phyloP scores from a whole-genome alignment of 208 protist species.

The Leishmania tarentolae region DNA sequence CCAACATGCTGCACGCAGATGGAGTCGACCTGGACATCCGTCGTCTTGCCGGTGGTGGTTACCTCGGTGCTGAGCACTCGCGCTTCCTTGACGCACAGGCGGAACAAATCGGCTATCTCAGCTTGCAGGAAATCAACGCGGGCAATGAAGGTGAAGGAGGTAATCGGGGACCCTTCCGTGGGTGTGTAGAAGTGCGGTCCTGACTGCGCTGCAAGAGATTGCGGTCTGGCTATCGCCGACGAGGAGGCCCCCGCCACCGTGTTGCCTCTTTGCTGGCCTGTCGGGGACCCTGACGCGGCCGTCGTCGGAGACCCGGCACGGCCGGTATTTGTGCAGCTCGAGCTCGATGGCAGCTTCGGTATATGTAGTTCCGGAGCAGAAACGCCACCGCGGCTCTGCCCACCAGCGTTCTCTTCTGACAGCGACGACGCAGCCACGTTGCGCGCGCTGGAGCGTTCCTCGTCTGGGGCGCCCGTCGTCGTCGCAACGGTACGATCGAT shows the following conservation, averaged over 20 bases:
- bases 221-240: background rate
- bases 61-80: conserved; percentile 23
- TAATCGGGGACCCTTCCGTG: background rate
- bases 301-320: background rate
- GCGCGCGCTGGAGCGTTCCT: background rate
- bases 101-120: conserved; percentile 45
- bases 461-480: background rate
- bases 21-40: conserved; percentile 14
- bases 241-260: background rate
- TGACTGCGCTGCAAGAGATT: background rate
- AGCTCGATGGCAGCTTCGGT: background rate
- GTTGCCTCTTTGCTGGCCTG: background rate
- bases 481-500: background rate
- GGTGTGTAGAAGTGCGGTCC: conserved; percentile 1
- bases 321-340: background rate
- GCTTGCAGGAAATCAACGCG: conserved; percentile 33
- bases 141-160: conserved; percentile 22
- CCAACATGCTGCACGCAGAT: conserved; percentile 50
- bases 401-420: background rate
- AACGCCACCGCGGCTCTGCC: background rate
- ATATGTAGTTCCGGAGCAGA: background rate
- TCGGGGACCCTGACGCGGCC: background rate
- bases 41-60: conserved; percentile 16
- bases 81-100: conserved; percentile 30
- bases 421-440: background rate